Percentiles rank a stretch among this genome's conserved stretches.
Evolutionary conservation across 169 alveolate genomes (phyloP).

Genomic region (Fabrea salina): DNA sequence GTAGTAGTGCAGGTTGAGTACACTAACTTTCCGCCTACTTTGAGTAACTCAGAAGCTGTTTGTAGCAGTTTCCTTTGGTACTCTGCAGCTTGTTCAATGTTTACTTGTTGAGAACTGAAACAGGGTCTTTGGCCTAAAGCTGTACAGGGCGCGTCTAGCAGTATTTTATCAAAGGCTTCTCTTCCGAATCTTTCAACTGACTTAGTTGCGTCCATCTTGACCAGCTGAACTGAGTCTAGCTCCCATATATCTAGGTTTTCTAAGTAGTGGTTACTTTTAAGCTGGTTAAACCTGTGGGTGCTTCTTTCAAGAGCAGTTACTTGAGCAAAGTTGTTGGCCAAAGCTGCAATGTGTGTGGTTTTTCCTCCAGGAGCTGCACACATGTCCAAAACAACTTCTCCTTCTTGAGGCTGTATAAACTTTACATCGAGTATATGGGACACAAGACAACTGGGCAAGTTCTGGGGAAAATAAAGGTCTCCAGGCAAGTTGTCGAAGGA

Average conservation of each 20-base stretch:
- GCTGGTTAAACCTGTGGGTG: background rate
- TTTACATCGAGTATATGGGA: constrained; percentile 8
- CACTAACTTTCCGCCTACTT: background rate
- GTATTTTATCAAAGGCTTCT: constrained; percentile 85
- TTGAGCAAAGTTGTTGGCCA: constrained; percentile 92
- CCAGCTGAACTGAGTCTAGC: background rate
- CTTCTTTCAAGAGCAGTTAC: constrained; percentile 75
- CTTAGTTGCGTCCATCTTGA: constrained; percentile 10
- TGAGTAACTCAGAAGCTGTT: background rate
- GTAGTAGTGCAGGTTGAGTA: constrained; percentile 30
- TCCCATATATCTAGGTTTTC: background rate
- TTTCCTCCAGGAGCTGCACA: constrained; percentile 99
- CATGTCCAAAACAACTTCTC: constrained; percentile 91
- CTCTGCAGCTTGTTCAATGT: background rate
- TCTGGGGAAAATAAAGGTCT: constrained; percentile 9
- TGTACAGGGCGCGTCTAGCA: constrained; percentile 96
- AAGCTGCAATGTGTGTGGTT: constrained; percentile 91
- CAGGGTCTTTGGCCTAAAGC: constrained; percentile 86
- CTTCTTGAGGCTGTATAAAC: background rate
- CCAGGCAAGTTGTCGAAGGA: background rate
- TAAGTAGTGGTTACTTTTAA: background rate
- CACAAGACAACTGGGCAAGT: background rate
- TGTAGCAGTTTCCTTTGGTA: background rate
- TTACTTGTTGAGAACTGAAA: background rate
- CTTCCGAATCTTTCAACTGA: background rate